Conservation (phyloP, 352 stramenopile genomes). For the Pythium utonaiense region DNA sequence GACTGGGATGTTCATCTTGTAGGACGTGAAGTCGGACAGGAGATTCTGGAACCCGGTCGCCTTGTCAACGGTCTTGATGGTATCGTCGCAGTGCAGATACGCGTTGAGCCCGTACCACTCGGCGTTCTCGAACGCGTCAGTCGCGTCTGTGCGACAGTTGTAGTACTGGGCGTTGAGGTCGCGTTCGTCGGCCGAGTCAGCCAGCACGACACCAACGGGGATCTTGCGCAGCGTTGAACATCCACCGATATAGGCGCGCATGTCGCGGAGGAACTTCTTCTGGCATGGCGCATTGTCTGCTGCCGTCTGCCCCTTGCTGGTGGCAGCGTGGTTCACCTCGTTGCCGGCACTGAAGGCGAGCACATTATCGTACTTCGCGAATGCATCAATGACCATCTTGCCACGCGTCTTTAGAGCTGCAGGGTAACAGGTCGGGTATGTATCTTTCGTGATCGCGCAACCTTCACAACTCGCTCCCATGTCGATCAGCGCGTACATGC, state of each 20-base stretch:
- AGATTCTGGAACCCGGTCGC: conserved; percentile 61
- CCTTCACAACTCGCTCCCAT: conserved; percentile 49
- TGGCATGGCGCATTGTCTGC: conserved; percentile 74
- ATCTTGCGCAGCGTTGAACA: conserved; percentile 66
- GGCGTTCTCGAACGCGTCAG: conserved; percentile 67
- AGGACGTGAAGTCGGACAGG: conserved; percentile 48
- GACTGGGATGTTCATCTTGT: conserved; percentile 64
- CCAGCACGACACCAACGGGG: conserved; percentile 71
- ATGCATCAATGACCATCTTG: conserved; percentile 71
- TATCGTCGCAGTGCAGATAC: conserved; percentile 72
- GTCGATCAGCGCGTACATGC: conserved; percentile 82
- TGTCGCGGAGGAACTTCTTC: conserved; percentile 88
- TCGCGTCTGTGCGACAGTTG: conserved; percentile 71
- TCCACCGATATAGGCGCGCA: conserved; percentile 57
- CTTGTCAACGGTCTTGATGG: conserved; percentile 28
- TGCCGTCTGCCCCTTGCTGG: background rate
- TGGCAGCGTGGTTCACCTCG: conserved; percentile 71
- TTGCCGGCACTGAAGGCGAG: conserved; percentile 78
- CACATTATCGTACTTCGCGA: conserved; percentile 85
- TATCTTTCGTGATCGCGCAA: conserved; percentile 54
- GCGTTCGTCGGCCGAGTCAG: conserved; percentile 49
- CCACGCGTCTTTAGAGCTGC: conserved; percentile 59
- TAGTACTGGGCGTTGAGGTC: conserved; percentile 79
- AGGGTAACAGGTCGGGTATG: conserved; percentile 55
- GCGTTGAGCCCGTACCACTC: conserved; percentile 89